Evolutionary conservation across 2,329 filamentous ascomycete genomes (phyloP), one percentile per base, ranked within the genome.

Genomic region (Aspergillus terreus): DNA sequence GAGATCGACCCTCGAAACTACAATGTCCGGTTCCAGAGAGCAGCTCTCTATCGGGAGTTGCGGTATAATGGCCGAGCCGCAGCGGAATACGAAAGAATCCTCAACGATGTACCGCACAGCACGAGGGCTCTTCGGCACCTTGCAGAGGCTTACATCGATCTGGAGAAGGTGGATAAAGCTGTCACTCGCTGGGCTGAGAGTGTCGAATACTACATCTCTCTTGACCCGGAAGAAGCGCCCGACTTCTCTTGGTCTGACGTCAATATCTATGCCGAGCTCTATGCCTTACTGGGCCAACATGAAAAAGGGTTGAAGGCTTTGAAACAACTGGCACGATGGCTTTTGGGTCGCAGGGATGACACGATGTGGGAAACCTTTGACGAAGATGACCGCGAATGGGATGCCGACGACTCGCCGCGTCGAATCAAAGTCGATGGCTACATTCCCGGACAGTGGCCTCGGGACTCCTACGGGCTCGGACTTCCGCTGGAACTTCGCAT

Each of bases 341-440:
- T 96, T 49, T 77, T 96, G 36, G 88, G 89, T 7, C 84, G 94
- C 45, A 75, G 79, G 33, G 75, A 81, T 4, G 92, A 99, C 67
- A 70, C 64, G 0, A 90, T 84, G 63, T 99, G 94, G 94, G 87
- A 95, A 52, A 67, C 78, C 7, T 78, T 81, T 57, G 76, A 80
- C 27, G 77, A 82, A 4, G 90, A 96, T 65, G 91, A 96, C 67
- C 81, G 91, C 51, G 94, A 99, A 71, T 99, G 91, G 83, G 94
- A 99, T 67, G 71, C 81, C 4, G 80, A 85, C 42, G 83, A 90
- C 63, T 77, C 80, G 17, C 85, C 81, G 11, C 77, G 94, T 54
- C 84, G 92, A 51, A 68, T 76, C 2, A 71, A 79, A 51, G 79
- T 88, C 4, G 69, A 80, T 2, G 80, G 80, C 1, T 96, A 87